phyloP scores from a whole-genome alignment of 176 grass and related monocot species.

The Oryza meridionalis region DNA sequence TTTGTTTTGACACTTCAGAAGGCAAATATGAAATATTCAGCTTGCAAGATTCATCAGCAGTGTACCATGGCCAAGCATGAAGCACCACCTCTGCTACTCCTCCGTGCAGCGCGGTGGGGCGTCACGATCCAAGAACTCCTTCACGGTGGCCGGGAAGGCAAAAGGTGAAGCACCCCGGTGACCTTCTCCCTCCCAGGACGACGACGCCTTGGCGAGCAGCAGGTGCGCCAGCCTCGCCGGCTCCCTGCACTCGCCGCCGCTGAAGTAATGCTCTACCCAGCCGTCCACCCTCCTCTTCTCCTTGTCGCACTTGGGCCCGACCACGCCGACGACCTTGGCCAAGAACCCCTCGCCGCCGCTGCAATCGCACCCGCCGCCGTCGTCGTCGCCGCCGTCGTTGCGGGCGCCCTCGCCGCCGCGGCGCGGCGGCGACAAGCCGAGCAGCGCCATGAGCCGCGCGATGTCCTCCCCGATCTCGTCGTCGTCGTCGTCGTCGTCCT shows the following conservation, averaged over 20 bases:
- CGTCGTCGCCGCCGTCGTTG: not conserved
- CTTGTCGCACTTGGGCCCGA: constrained; percentile 58
- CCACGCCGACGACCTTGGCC: constrained; percentile 56
- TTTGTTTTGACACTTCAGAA: not conserved
- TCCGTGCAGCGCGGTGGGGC: constrained; percentile 17
- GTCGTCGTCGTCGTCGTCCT: not conserved
- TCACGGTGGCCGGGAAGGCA: constrained; percentile 47
- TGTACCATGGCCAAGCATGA: not conserved
- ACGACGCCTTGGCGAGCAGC: constrained; percentile 57
- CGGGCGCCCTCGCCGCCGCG: not conserved
- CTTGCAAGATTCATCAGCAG: not conserved
- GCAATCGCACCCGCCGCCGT: constrained; percentile 51
- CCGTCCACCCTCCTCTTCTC: constrained; percentile 59
- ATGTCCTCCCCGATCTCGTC: constrained; percentile 43
- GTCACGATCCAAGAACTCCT: constrained; percentile 57
- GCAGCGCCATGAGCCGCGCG: constrained; percentile 52
- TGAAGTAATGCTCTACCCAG: constrained; percentile 55
- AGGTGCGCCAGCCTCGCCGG: constrained; percentile 70
- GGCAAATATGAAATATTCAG: not conserved
- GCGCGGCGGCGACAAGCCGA: constrained; percentile 39
- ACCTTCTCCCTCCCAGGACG: constrained; percentile 24
- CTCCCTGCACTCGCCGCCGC: constrained; percentile 46
- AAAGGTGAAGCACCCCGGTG: not conserved
- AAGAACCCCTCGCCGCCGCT: constrained; percentile 59
- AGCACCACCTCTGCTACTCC: not conserved